phyloP scores from a whole-genome alignment of 345 rosid species.

The Capsella bursapastoris region DNA sequence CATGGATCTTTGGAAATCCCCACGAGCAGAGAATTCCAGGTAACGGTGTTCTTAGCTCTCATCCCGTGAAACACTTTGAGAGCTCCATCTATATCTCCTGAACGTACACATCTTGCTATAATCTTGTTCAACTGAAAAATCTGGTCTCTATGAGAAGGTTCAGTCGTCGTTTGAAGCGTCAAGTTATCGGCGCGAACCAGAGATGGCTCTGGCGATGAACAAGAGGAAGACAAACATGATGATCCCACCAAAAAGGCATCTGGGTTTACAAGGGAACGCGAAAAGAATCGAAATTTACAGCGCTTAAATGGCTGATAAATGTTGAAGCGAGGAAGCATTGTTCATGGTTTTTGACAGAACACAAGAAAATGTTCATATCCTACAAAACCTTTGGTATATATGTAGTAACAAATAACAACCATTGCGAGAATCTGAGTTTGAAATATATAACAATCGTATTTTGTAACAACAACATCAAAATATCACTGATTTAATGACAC shows the following conservation, averaged over 20 bases:
- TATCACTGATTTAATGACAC: neutral
- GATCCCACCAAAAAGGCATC: conserved; percentile 36
- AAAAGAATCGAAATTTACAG: conserved; percentile 29
- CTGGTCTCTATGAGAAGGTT: conserved; percentile 31
- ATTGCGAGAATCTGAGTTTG: neutral
- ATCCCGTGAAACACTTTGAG: conserved; percentile 58
- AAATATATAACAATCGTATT: neutral
- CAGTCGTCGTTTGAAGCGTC: conserved; percentile 14
- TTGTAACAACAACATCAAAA: neutral
- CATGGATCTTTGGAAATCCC: conserved; percentile 53
- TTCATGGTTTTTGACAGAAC: conserved; percentile 24
- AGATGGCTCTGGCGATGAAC: conserved; percentile 24
- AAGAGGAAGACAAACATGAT: conserved; percentile 17
- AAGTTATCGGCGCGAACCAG: conserved; percentile 35
- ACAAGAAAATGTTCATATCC: neutral
- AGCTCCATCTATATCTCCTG: conserved; percentile 71
- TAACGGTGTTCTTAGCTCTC: conserved; percentile 59
- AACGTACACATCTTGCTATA: conserved; percentile 55
- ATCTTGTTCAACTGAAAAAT: conserved; percentile 58
- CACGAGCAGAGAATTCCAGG: conserved; percentile 78
- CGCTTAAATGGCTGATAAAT: conserved; percentile 37
- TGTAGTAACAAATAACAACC: neutral
- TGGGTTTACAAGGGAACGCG: conserved; percentile 30
- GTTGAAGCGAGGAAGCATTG: conserved; percentile 30
- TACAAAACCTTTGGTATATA: neutral